Conservation (phyloP, 2,329 filamentous ascomycete species). For the Aspergillus vadensis region DNA sequence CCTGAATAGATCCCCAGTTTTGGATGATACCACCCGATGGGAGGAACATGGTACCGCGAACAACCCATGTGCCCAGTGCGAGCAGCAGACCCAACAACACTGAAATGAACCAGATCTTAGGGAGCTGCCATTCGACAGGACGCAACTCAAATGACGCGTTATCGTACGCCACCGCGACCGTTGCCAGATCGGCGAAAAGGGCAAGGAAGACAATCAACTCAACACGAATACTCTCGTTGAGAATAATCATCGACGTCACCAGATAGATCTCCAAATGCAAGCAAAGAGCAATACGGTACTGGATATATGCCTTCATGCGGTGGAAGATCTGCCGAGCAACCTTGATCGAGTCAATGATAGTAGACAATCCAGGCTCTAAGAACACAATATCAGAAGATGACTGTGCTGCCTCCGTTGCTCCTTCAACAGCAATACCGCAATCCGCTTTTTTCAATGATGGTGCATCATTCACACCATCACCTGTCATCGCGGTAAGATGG, state of each 20-base stretch:
- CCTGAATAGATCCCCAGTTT: constrained; percentile 73
- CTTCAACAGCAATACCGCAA: constrained; percentile 73
- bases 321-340: constrained; percentile 74
- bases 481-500: constrained; percentile 73
- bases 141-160: constrained; percentile 76
- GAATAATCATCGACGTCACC: constrained; percentile 75
- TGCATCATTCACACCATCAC: constrained; percentile 74
- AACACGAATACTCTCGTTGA: constrained; percentile 74
- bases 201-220: constrained; percentile 79
- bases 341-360: constrained; percentile 73
- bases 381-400: constrained; percentile 74
- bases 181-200: constrained; percentile 77
- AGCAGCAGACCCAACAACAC: constrained; percentile 64
- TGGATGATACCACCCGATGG: constrained; percentile 71
- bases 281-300: constrained; percentile 75
- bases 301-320: constrained; percentile 76
- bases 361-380: constrained; percentile 69
- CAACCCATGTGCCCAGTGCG: constrained; percentile 71
- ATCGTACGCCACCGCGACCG: constrained; percentile 79
- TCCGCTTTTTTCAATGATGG: constrained; percentile 74
- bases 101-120: constrained; percentile 77
- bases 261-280: constrained; percentile 76
- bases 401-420: constrained; percentile 71
- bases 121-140: constrained; percentile 78
- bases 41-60: constrained; percentile 71